Conservation (phyloP, 176 grass and related monocot species). For the Avena atlantica region DNA sequence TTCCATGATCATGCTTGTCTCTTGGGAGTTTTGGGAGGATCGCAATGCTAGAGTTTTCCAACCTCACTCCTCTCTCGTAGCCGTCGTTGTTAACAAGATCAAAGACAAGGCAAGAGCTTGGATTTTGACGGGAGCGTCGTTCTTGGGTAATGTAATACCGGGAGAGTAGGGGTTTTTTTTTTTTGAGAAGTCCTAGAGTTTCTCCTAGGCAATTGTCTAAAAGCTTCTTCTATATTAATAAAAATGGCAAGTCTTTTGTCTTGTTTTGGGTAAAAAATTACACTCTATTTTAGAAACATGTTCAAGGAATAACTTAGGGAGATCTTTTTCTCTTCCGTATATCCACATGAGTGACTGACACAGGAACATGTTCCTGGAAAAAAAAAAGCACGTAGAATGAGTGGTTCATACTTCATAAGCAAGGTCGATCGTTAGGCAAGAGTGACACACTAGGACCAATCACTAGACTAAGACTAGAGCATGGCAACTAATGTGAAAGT, state of each 20-base stretch:
- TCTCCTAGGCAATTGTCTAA: too few species aligned
- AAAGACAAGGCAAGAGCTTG: too few species aligned
- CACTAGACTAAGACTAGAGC: background rate
- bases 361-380: background rate
- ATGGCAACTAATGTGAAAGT: constrained; percentile 33
- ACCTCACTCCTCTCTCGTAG: too few species aligned
- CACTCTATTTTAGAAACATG: background rate
- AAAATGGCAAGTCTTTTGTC: too few species aligned
- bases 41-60: too few species aligned
- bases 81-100: too few species aligned
- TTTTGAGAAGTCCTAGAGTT: too few species aligned
- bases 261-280: background rate
- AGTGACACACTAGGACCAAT: constrained; percentile 19
- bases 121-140: too few species aligned
- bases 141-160: too few species aligned
- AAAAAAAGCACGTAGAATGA: background rate
- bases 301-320: background rate
- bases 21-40: too few species aligned
- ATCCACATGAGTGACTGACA: background rate
- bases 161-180: too few species aligned
- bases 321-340: background rate
- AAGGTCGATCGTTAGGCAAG: constrained; percentile 1
- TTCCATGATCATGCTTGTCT: too few species aligned
- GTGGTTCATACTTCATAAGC: constrained; percentile 25
- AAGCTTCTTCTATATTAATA: background rate